Evolutionary conservation across 106 monocot genomes (phyloP).

Genomic region (Platanthera guangdongensis): DNA sequence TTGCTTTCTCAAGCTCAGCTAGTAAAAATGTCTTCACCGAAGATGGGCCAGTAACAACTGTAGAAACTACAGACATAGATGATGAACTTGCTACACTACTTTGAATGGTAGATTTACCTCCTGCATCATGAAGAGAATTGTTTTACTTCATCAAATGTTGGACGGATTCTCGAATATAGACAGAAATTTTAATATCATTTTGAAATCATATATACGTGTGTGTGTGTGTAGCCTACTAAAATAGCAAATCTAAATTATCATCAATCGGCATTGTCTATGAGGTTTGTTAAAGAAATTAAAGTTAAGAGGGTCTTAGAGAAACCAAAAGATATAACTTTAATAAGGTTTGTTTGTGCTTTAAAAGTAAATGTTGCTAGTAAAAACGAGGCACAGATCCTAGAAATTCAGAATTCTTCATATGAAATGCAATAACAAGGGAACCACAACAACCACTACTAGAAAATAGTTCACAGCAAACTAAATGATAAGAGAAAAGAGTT

Average conservation of each 20-base stretch:
- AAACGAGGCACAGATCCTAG: neutral
- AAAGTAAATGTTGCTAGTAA: neutral
- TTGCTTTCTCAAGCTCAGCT: constrained; percentile 62
- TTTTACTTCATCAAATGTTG: neutral
- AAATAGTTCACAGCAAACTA: too few relatives aligned
- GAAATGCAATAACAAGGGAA: too few relatives aligned
- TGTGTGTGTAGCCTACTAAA: neutral
- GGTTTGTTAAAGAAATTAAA: neutral
- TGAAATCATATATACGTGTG: neutral
- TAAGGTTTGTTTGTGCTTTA: neutral
- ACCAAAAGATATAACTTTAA: neutral
- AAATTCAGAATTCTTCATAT: too few relatives aligned
- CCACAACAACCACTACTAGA: too few relatives aligned
- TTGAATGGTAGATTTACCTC: constrained; percentile 35
- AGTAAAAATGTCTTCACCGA: constrained; percentile 72
- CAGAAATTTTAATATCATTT: neutral
- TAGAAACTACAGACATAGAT: constrained; percentile 43
- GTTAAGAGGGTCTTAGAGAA: neutral
- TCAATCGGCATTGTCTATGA: neutral
- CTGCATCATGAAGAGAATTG: constrained; percentile 23
- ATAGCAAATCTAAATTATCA: neutral
- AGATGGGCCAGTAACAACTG: constrained; percentile 46
- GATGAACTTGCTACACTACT: constrained; percentile 50
- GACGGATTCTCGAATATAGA: neutral
- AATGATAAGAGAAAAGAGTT: too few relatives aligned